phyloP scores from a whole-genome alignment of 2,329 filamentous ascomycete species.

The Sporothrix pseudoabietina region DNA sequence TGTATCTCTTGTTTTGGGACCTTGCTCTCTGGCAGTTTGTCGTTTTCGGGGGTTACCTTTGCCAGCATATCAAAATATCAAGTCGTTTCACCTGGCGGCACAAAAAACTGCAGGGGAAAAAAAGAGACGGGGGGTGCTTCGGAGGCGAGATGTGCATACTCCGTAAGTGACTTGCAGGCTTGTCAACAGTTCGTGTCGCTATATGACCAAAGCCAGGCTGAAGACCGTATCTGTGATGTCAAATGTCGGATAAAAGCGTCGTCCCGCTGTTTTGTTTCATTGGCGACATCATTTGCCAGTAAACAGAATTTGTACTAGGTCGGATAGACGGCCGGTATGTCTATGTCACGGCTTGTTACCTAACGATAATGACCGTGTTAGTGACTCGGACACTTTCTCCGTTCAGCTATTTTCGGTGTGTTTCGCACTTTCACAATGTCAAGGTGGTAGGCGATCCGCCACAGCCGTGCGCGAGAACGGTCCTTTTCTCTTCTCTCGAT shows the following conservation, averaged over 20 bases:
- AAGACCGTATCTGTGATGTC: neutral
- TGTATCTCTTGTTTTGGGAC: slow-evolving; percentile 24
- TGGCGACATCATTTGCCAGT: neutral
- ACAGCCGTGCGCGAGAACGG: neutral
- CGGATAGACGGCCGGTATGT: slow-evolving; percentile 6
- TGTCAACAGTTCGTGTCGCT: neutral
- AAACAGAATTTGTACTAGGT: neutral
- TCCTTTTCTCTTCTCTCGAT: neutral
- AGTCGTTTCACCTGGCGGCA: slow-evolving; percentile 17
- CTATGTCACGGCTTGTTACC: neutral
- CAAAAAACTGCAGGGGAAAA: neutral
- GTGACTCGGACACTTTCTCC: neutral
- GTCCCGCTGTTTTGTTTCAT: slow-evolving; percentile 16
- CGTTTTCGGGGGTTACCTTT: slow-evolving; percentile 17
- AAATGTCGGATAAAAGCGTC: neutral
- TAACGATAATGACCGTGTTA: neutral
- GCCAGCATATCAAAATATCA: slow-evolving; percentile 25
- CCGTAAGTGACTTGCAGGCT: neutral
- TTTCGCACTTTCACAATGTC: neutral
- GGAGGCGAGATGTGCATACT: neutral
- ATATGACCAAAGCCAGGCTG: neutral
- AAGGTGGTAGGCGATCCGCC: slow-evolving; percentile 10
- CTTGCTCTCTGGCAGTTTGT: neutral
- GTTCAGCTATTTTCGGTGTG: neutral
- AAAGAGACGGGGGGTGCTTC: neutral